phyloP scores from a whole-genome alignment of 2,329 filamentous ascomycete species.

The Pleoardoris graminearum region DNA sequence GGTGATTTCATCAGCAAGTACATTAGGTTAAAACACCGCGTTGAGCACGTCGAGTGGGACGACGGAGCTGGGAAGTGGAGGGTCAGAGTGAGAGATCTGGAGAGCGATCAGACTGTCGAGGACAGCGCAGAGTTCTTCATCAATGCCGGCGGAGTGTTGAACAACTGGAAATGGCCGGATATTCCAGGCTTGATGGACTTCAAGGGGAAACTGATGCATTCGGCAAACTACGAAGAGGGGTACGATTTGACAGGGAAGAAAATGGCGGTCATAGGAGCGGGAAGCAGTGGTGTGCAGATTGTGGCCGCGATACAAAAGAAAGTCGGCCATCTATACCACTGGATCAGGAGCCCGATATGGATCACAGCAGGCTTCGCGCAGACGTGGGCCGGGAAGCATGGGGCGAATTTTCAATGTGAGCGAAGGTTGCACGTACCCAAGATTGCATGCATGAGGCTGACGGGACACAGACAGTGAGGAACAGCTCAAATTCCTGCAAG shows the following conservation, averaged over 20 bases:
- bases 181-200: conserved; percentile 47
- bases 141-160: conserved; percentile 27
- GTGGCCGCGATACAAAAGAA: conserved; percentile 47
- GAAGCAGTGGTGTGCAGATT: conserved; percentile 50
- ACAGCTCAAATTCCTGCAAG: conserved; percentile 44
- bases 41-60: conserved; percentile 45
- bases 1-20: conserved; percentile 48
- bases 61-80: conserved; percentile 30
- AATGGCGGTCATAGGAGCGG: conserved; percentile 50
- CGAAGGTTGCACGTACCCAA: background rate
- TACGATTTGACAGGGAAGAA: conserved; percentile 43
- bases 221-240: conserved; percentile 47
- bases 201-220: conserved; percentile 52
- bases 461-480: conserved; percentile 40
- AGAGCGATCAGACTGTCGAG: conserved; percentile 18
- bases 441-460: conserved; percentile 5
- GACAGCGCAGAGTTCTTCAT: conserved; percentile 31
- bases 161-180: conserved; percentile 49
- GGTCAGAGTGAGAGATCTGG: conserved; percentile 17
- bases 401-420: conserved; percentile 53
- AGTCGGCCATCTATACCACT: conserved; percentile 47
- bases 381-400: conserved; percentile 51
- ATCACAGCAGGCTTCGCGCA: conserved; percentile 55
- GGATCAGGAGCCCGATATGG: conserved; percentile 52
- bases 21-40: conserved; percentile 39